Evolutionary conservation across 2,329 filamentous ascomycete genomes (phyloP).

Genomic region (Neopestalotiopsis rosae): DNA sequence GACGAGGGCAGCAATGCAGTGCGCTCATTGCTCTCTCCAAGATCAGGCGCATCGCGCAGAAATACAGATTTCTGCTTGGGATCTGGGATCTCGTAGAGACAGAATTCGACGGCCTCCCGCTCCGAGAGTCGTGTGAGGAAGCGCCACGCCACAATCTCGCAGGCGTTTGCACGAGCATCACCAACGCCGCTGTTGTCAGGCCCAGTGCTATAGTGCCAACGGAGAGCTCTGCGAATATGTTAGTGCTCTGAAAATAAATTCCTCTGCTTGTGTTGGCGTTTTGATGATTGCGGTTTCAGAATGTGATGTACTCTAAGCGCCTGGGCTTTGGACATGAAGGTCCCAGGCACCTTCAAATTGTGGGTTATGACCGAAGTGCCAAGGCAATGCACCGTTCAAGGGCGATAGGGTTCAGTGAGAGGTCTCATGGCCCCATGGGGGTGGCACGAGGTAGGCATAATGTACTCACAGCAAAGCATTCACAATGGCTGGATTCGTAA

Average conservation of each 20-base stretch:
- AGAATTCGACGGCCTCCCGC: slow-evolving; percentile 74
- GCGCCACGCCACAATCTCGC: slow-evolving; percentile 82
- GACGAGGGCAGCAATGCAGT: slow-evolving; percentile 49
- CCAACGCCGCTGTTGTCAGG: slow-evolving; percentile 69
- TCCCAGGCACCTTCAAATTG: background rate
- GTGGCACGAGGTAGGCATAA: background rate
- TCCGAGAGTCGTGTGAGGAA: slow-evolving; percentile 75
- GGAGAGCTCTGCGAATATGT: slow-evolving; percentile 61
- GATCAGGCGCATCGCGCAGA: slow-evolving; percentile 34
- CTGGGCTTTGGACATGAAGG: background rate
- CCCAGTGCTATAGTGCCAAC: slow-evolving; percentile 73
- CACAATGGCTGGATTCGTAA: slow-evolving; percentile 73
- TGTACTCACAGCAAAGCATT: slow-evolving; percentile 72
- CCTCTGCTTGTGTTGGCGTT: background rate
- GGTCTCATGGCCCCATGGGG: background rate
- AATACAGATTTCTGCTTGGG: slow-evolving; percentile 11
- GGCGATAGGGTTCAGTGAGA: background rate
- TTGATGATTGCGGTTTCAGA: no score
- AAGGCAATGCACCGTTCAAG: background rate
- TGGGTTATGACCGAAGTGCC: background rate
- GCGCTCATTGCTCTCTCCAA: slow-evolving; percentile 51
- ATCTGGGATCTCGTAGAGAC: slow-evolving; percentile 73
- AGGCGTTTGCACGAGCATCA: slow-evolving; percentile 73
- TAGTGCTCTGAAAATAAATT: no score
- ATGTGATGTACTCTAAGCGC: background rate